These are phyloP conservation scores for Schizosaccharomyces octosporus DNA, from an alignment of 805 yeast species.

Conservation along the genomic window DNA sequence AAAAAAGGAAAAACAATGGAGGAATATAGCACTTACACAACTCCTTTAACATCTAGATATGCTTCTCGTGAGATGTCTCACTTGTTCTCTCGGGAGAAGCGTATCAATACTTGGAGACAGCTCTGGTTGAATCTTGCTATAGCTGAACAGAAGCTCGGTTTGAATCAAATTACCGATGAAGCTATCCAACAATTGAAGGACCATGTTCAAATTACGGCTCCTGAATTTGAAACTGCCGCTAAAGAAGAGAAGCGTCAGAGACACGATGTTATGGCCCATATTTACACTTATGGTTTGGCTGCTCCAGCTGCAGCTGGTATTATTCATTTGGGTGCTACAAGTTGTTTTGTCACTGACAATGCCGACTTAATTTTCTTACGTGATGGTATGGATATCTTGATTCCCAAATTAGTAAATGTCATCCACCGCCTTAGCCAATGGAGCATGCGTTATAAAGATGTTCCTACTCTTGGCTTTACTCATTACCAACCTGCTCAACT, in stretches of 20 bases:
- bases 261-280: constrained; percentile 99
- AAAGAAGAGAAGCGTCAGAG: constrained; percentile 92
- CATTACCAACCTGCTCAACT: constrained; percentile 99
- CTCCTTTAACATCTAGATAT: constrained; percentile 80
- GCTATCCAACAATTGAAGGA: constrained; percentile 68
- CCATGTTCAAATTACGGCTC: constrained; percentile 68
- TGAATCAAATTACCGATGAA: constrained; percentile 62
- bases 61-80: constrained; percentile 94
- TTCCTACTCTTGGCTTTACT: constrained; percentile 96
- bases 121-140: constrained; percentile 86
- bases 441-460: constrained; percentile 76
- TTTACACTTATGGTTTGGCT: constrained; percentile 75
- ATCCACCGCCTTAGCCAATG: constrained; percentile 71
- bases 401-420: constrained; percentile 88
- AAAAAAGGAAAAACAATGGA: neutral
- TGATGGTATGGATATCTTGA: constrained; percentile 79
- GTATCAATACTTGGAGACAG: constrained; percentile 96
- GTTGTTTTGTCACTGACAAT: constrained; percentile 92
- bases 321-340: constrained; percentile 93
- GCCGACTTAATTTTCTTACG: constrained; percentile 91
- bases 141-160: constrained; percentile 83
- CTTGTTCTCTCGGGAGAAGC: constrained; percentile 73
- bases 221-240: constrained; percentile 70
- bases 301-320: constrained; percentile 95
- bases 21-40: neutral